Conservation (phyloP, 176 grass and related monocot species). For the Eragrostis curvula region DNA sequence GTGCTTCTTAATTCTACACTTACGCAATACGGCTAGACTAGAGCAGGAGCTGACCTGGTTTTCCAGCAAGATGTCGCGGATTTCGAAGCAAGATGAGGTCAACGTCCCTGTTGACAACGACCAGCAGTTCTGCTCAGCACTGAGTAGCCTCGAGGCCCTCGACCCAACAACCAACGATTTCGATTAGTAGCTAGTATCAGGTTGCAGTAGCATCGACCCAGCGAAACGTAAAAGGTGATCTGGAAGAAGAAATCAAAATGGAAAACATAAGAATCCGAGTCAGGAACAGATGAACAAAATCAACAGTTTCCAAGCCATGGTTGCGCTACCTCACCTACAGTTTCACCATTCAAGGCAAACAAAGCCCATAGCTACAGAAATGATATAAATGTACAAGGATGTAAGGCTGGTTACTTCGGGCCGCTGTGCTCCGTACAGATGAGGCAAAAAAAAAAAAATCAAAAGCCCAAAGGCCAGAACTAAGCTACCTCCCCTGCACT, state of each 20-base stretch:
- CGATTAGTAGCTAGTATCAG: neutral
- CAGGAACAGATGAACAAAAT: neutral
- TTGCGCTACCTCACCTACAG: neutral
- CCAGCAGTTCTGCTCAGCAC: neutral
- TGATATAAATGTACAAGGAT: no score
- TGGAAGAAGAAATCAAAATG: neutral
- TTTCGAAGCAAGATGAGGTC: neutral
- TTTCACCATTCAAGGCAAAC: neutral
- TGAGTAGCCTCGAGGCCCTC: neutral
- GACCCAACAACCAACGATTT: neutral
- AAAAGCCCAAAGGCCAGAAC: no score
- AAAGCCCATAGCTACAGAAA: neutral
- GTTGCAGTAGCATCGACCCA: neutral
- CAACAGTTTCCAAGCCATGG: neutral
- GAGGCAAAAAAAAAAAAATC: no score
- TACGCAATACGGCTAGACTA: no score
- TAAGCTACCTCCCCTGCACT: no score
- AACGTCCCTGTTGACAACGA: neutral
- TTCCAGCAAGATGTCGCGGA: no score
- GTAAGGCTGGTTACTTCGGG: no score
- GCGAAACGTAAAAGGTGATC: neutral
- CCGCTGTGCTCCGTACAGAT: no score
- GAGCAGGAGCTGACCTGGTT: neutral
- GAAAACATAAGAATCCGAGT: neutral
- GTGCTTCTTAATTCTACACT: no score